Evolutionary conservation across 139 green algal species (phyloP).

Genomic region (Pleodorina starrii): DNA sequence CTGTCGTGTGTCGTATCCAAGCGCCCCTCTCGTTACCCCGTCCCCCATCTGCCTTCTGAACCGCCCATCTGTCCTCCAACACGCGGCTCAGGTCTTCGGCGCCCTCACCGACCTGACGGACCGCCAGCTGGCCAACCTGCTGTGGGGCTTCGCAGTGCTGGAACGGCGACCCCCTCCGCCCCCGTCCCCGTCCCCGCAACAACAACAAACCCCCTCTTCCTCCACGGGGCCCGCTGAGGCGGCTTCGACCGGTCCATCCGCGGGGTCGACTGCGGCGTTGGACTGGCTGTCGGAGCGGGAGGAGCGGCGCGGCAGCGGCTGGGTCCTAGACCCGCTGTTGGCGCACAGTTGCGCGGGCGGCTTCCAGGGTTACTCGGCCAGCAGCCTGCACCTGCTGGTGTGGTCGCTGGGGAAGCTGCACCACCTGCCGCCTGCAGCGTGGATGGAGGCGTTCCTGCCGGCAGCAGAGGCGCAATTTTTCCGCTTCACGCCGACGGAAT

Average conservation of each 20-base stretch:
- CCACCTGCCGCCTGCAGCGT: slow-evolving; percentile 47
- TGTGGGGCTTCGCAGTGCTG: slow-evolving; percentile 67
- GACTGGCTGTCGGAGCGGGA: background rate
- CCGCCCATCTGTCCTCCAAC: background rate
- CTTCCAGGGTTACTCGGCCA: slow-evolving; percentile 51
- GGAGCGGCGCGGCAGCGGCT: background rate
- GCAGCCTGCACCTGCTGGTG: slow-evolving; percentile 62
- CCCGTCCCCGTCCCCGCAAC: background rate
- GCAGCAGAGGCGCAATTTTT: slow-evolving; percentile 61
- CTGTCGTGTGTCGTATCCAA: too few species aligned
- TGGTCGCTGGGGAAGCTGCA: slow-evolving; percentile 60
- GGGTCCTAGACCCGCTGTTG: slow-evolving; percentile 51
- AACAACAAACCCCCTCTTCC: background rate
- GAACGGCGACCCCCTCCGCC: slow-evolving; percentile 4
- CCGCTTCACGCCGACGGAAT: slow-evolving; percentile 61
- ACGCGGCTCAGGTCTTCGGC: slow-evolving; percentile 45
- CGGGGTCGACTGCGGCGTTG: background rate
- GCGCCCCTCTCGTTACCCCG: too few species aligned
- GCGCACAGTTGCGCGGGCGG: slow-evolving; percentile 47
- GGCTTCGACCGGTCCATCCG: background rate
- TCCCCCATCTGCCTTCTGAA: background rate
- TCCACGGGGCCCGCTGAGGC: background rate
- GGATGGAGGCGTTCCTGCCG: slow-evolving; percentile 46
- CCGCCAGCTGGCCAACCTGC: slow-evolving; percentile 65
- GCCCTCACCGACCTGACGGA: slow-evolving; percentile 58